Evolutionary conservation across 768 basidiomycete species (phyloP), one percentile per base, ranked within the genome.

Genomic region (Tricholoma flavovirens): DNA sequence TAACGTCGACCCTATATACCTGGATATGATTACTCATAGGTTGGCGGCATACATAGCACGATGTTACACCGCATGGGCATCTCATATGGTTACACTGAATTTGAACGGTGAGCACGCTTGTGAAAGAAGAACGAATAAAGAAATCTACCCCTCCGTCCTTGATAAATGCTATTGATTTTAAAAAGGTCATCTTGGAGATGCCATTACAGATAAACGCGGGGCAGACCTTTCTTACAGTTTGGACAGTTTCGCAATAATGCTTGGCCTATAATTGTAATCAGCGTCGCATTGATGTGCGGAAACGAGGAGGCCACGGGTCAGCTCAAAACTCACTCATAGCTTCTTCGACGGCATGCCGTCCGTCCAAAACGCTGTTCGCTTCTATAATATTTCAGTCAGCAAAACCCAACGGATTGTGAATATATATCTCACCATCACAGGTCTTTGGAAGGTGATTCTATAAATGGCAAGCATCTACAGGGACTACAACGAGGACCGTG

Each of bases 231-330:
- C 40, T 76, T 63, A 65, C 86, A 90, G 50, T 81, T 82, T 0
- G 89, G 89, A 69, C 89, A 91, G 55, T 80, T 84, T 42, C 89
- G 77, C 78, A 88, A 83, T 11, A 89, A 72, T 2, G 89, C 89
- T 38, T 75, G 76, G 35, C 85, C 84, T 87, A 52, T 43, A 1
- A 42, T n/a, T 19, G 50, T 38, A 49, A 55, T 15, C 12, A 50
- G 46, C n/a, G 10, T 10, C 1, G 30, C 32, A 55, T n/a, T 58
- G 57, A 19, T 36, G 51, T 49, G 21, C 53, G 30, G 36, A 36
- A n/a, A 36, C 4, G 36, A n/a, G 4, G 12, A 3, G 46, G 4
- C 9, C 9, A 11, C n/a, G n/a, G n/a, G n/a, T n/a, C n/a, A 21
- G 17, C 42, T 21, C 19, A 7, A 51, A 2, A 68, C 72, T 17